Conservation (phyloP, 1,284 basidiomycete species). For the Termitomyces sp. region DNA sequence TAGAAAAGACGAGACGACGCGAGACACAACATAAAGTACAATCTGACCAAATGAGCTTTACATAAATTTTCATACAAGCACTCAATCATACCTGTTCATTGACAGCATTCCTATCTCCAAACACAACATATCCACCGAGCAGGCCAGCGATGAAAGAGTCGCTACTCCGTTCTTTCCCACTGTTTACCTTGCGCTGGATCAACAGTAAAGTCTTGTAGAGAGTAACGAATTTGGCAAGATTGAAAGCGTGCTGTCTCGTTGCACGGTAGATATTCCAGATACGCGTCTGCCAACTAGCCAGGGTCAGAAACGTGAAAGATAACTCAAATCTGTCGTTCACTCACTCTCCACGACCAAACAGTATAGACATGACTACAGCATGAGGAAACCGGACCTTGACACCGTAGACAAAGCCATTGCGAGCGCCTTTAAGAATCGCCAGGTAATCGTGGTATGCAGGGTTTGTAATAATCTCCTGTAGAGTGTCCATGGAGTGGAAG, state of each 20-base stretch:
- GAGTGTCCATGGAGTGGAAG: constrained; percentile 25
- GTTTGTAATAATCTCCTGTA: constrained; percentile 48
- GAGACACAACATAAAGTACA: constrained; percentile 91
- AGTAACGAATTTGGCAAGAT: constrained; percentile 90
- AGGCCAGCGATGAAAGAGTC: constrained; percentile 95
- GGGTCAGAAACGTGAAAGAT: constrained; percentile 1
- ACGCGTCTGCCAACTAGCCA: constrained; percentile 64
- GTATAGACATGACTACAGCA: constrained; percentile 95
- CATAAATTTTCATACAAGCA: background rate
- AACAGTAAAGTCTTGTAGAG: constrained; percentile 88
- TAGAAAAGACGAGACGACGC: constrained; percentile 83
- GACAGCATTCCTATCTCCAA: constrained; percentile 92
- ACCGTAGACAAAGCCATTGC: constrained; percentile 90
- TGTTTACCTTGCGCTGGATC: constrained; percentile 75
- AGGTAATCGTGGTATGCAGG: constrained; percentile 88
- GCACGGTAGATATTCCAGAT: constrained; percentile 72
- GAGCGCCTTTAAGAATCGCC: constrained; percentile 89
- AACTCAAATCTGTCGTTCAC: constrained; percentile 27
- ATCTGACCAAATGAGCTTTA: constrained; percentile 53
- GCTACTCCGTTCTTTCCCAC: constrained; percentile 72
- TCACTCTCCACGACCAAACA: constrained; percentile 87
- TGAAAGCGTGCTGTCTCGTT: constrained; percentile 86
- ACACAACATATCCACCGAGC: constrained; percentile 89
- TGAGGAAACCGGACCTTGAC: constrained; percentile 98
- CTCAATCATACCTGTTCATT: constrained; percentile 83